These are phyloP conservation scores for Pouteria glomerata DNA, from an alignment of 148 eudicot genomes.

Conservation along the genomic window DNA sequence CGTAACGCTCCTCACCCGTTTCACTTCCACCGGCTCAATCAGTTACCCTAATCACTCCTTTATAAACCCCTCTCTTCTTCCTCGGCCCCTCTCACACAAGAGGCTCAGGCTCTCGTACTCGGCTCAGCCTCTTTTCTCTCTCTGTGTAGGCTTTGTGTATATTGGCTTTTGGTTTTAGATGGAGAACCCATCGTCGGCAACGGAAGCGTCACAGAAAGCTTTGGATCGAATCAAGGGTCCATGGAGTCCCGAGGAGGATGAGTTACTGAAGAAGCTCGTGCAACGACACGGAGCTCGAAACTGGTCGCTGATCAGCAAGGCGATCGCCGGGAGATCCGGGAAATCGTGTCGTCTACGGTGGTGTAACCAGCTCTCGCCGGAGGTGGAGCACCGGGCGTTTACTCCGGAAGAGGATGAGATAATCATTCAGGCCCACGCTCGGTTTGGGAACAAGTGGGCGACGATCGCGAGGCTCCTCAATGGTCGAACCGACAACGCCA, in stretches of 20 bases:
- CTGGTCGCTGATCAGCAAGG: slow-evolving; percentile 54
- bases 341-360: slow-evolving; percentile 68
- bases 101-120: neutral
- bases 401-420: slow-evolving; percentile 50
- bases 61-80: neutral
- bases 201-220: slow-evolving; percentile 11
- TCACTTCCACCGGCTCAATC: slow-evolving; percentile 15
- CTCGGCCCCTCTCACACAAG: neutral
- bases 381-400: slow-evolving; percentile 56
- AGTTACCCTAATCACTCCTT: slow-evolving; percentile 19
- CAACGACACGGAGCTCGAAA: slow-evolving; percentile 44
- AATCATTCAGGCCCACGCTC: slow-evolving; percentile 39
- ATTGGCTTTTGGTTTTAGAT: slow-evolving; percentile 22
- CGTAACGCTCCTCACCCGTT: slow-evolving; percentile 15
- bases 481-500: slow-evolving; percentile 72
- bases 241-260: slow-evolving; percentile 70
- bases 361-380: slow-evolving; percentile 76
- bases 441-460: slow-evolving; percentile 65
- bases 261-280: slow-evolving; percentile 33
- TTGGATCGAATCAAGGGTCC: slow-evolving; percentile 57
- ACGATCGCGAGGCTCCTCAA: slow-evolving; percentile 48
- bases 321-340: slow-evolving; percentile 57
- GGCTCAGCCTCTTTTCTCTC: neutral
- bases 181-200: neutral
- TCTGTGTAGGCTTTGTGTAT: neutral